Evolutionary conservation across 371 early-diverging fungal species (phyloP).

Genomic region (Haplosporangium sp.): DNA sequence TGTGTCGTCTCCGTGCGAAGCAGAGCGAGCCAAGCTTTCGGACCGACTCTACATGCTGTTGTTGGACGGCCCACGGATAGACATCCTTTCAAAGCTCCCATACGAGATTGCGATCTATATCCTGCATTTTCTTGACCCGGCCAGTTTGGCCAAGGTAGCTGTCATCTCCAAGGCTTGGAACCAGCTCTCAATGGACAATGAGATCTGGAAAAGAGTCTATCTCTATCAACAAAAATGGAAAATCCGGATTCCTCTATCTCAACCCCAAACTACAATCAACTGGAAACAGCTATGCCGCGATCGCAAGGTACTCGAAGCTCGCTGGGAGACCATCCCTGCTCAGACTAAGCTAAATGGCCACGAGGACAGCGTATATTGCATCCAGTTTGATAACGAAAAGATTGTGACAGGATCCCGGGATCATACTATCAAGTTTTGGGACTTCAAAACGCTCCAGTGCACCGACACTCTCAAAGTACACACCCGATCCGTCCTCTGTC

Average conservation of each 20-base stretch:
- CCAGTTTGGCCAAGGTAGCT: conserved; percentile 57
- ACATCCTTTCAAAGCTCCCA: conserved; percentile 64
- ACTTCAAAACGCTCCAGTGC: conserved; percentile 73
- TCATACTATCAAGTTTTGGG: conserved; percentile 83
- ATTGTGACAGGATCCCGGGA: conserved; percentile 97
- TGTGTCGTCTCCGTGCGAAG: neutral
- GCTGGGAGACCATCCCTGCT: conserved; percentile 60
- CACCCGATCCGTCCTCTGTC: conserved; percentile 87
- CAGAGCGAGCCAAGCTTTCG: conserved; percentile 8
- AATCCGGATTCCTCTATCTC: conserved; percentile 37
- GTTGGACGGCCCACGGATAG: conserved; percentile 51
- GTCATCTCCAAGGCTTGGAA: conserved; percentile 66
- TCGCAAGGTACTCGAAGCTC: conserved; percentile 60
- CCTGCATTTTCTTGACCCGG: conserved; percentile 60
- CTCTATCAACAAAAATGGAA: conserved; percentile 57
- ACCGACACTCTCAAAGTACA: conserved; percentile 86
- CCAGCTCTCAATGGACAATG: conserved; percentile 60
- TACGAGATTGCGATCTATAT: conserved; percentile 67
- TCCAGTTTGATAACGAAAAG: conserved; percentile 86
- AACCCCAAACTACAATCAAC: neutral
- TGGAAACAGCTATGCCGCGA: conserved; percentile 70
- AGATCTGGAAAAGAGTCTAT: conserved; percentile 67
- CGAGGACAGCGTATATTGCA: conserved; percentile 91
- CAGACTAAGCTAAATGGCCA: conserved; percentile 79
- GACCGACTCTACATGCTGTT: conserved; percentile 18